Evolutionary conservation across 306 rosid species (phyloP), one percentile per base, ranked within the genome.

Genomic region (Prunus mira): DNA sequence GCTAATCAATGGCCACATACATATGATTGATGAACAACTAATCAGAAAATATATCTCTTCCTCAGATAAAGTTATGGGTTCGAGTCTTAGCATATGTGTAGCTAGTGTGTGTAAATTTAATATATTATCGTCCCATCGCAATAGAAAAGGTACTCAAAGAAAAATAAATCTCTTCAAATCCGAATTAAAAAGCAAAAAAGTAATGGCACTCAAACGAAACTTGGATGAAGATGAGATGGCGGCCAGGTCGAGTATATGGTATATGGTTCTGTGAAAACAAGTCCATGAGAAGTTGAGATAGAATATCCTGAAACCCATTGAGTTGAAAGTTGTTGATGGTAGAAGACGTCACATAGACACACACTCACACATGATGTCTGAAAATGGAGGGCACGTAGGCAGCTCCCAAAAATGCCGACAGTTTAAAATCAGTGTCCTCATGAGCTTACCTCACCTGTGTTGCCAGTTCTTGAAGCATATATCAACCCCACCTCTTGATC

Each of bases 351-450:
- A 79, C 52, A 79, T 65, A 76, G 17, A 38, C 73, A 27, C 52
- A 49, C 17, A 12, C 12, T 12, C 12, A 47, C 12, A 82, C 28
- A 25, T 69, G 22, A 10, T 89, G 94, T 87, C 88, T 72, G 86
- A 86, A 81, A 73, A 60, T 74, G 81, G 74, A 84, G 83, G 87
- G 84, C 91, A 78, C 83, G 81, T 68, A 81, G 78, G 76, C 77
- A 68, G 85, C 76, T 84, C 91, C 90, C 85, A 46, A 69, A 82
- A 76, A 77, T 86, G 81, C 90, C 87, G 87, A 86, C 94, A 84
- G 73, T 45, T 81, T 81, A 66, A 76, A 60, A 81, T 79, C 82
- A 80, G 82, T 80, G 56, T 34, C 49, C 57, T 24, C 8, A 18
- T 12, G n/a, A 25, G 65, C 8, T 10, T 0, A 60, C 6, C 47